Evolutionary conservation across 345 rosid species (phyloP).

Genomic region (Eucalyptus marginata): DNA sequence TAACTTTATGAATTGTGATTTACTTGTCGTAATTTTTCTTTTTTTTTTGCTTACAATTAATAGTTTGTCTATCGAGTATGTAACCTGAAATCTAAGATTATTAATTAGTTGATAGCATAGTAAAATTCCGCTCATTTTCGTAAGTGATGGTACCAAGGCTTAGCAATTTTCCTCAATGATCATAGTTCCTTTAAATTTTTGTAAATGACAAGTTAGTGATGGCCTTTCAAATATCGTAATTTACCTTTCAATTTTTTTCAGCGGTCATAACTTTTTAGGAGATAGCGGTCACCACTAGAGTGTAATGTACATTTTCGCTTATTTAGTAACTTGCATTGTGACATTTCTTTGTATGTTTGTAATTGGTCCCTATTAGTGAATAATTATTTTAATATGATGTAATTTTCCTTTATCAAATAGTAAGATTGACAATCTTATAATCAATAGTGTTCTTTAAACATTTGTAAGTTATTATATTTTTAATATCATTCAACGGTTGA

Average conservation of each 20-base stretch:
- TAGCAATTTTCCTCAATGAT: not conserved
- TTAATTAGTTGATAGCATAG: not conserved
- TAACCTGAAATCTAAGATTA: not conserved
- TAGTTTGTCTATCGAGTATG: not conserved
- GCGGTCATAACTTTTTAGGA: not conserved
- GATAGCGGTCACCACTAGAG: rapidly evolving
- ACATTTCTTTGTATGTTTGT: not conserved
- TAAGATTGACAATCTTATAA: not conserved
- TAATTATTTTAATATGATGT: not conserved
- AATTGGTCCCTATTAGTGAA: not conserved
- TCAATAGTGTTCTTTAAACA: not conserved
- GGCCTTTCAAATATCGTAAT: not conserved
- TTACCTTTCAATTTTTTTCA: no score
- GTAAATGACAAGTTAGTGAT: not conserved
- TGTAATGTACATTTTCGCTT: not conserved
- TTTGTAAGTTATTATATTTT: not conserved
- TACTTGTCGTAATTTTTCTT: not conserved
- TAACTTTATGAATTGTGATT: not conserved
- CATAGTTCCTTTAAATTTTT: not conserved
- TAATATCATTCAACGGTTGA: not conserved
- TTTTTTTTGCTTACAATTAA: not conserved
- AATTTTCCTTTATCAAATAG: not conserved
- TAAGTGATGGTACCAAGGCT: not conserved
- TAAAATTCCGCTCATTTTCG: not conserved
- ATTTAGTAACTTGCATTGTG: not conserved